Base-by-base conservation (phyloP, 2,329 filamentous ascomycete genomes). In the Escovopsis weberi region DNA sequence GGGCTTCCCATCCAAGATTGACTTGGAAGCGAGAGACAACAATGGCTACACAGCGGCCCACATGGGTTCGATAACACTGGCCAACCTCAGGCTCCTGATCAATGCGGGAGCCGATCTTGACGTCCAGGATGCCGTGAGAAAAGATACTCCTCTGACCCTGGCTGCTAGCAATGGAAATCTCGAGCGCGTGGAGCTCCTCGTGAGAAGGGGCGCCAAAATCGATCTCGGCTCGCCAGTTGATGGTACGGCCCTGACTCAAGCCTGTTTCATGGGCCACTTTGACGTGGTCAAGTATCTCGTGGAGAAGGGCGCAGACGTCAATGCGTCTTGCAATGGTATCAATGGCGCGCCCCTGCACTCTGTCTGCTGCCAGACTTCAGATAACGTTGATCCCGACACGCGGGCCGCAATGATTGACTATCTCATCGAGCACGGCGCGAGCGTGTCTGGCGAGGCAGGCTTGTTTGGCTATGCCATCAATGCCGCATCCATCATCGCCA, bases 391-490 rank as follows among this genome's bases (percentile, higher is more conserved):
- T 15, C 15, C 15, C 15, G 38, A 33, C 19, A 42, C 10, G 4
- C 42, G 56, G 34, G 51, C 53, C 37, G 42, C 40, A 15, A 43
- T 56, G 19, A 46, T 57, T 11, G 41, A 45, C 19, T 42, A 53
- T 15, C 48, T 55, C 19, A 45, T 54, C 19, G 45, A 47, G 40
- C 47, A 39, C 43, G 49, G 42, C 6, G 49, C 48, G 15, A 44
- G 49, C 15, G 30, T 43, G 19, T 43, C 26, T 23, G 23, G 35
- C 33, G 30, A 52, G 43, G 28, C 43, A 51, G 35, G 46, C 53
- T n/a, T 48, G 33, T 33, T 47, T 37, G 47, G 50, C 49, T 26
- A 43, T 42, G 33, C 41, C 26, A 41, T 46, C 12, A 38, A 41
- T 40, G 50, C 45, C 39, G 48, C 38, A 44, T 48, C n/a, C 37